Evolutionary conservation across 768 basidiomycete genomes (phyloP).

Genomic region (Xerocomellus dryophilus): DNA sequence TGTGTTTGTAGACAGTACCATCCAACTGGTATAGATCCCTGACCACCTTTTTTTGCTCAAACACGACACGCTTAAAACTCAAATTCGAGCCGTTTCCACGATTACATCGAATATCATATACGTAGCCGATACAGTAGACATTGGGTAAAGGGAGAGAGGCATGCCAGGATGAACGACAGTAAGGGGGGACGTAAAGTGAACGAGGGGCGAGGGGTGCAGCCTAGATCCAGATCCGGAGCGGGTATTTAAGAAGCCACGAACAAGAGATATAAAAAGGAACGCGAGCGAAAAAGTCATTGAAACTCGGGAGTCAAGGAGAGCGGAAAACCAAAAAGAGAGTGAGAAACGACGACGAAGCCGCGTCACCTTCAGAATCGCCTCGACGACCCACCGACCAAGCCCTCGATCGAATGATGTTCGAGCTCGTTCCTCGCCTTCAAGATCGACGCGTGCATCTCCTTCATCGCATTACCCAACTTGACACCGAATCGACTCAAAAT

Average conservation of each 20-base stretch:
- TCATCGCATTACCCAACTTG: constrained; percentile 93
- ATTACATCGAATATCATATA: constrained; percentile 30
- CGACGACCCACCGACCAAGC: constrained; percentile 58
- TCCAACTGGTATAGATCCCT: constrained; percentile 14
- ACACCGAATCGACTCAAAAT: constrained; percentile 88
- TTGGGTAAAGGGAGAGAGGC: background rate
- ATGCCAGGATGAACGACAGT: constrained; percentile 10
- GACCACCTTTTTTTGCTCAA: background rate
- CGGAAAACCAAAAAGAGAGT: background rate
- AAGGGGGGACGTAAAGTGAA: background rate
- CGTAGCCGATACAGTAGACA: constrained; percentile 27
- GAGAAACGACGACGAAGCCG: background rate
- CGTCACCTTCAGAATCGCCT: constrained; percentile 53
- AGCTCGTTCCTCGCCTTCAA: constrained; percentile 92
- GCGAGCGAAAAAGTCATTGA: no score
- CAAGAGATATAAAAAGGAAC: background rate
- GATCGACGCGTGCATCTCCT: constrained; percentile 94
- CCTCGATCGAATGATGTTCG: constrained; percentile 95
- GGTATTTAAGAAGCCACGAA: constrained; percentile 8
- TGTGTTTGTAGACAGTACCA: constrained; percentile 1
- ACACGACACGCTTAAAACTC: background rate
- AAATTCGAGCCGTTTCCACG: constrained; percentile 9
- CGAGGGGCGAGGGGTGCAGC: background rate
- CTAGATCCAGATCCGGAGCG: constrained; percentile 18
- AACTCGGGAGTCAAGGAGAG: no score